Evolutionary conservation across 441 rosid genomes (phyloP).

Genomic region (Populus hybrid): DNA sequence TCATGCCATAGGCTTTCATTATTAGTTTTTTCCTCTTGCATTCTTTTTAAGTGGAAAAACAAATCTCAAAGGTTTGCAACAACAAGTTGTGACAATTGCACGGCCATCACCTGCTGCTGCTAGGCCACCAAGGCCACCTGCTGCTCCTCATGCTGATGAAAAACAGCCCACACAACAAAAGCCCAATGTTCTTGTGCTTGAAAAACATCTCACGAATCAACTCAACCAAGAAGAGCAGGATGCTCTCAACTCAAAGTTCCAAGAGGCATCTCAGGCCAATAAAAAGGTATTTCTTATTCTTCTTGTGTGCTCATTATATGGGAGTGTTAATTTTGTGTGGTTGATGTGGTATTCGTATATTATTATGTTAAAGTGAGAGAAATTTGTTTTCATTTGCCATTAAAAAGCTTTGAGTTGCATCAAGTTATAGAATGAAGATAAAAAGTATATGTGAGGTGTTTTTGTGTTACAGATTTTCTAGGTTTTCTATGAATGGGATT

Average conservation of each 20-base stretch:
- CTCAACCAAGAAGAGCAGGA: conserved; percentile 94
- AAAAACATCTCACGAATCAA: conserved; percentile 82
- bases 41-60: conserved; percentile 18
- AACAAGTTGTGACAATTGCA: conserved; percentile 41
- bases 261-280: conserved; percentile 85
- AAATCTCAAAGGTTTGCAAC: conserved; percentile 54
- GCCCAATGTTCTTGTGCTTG: conserved; percentile 76
- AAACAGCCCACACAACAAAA: conserved; percentile 56
- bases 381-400: background rate
- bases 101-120: conserved; percentile 57
- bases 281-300: conserved; percentile 60
- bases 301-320: conserved; percentile 27
- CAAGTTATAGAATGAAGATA: background rate
- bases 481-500: too few relatives aligned
- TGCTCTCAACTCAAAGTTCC: conserved; percentile 65
- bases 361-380: background rate
- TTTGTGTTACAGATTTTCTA: too few relatives aligned
- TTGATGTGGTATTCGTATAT: background rate
- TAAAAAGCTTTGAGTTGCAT: background rate
- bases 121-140: conserved; percentile 87
- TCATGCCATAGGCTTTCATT: conserved; percentile 18
- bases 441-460: background rate
- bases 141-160: conserved; percentile 61
- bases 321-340: background rate
- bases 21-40: conserved; percentile 7